These are phyloP conservation scores for Eimeria mitis DNA, from an alignment of 169 alveolate genomes.

Conservation along the genomic window DNA sequence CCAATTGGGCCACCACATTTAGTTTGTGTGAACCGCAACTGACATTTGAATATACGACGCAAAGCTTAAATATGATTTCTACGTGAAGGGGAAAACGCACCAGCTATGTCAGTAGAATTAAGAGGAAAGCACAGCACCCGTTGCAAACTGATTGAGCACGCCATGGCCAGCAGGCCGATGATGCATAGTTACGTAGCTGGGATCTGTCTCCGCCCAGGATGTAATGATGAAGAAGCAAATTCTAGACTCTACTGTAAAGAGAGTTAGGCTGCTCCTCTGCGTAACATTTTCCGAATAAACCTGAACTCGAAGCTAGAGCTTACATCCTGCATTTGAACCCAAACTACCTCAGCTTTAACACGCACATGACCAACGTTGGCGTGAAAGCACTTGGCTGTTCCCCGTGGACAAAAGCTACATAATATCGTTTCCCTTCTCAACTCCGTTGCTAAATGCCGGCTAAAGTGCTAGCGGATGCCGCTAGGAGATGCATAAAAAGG, in stretches of 20 bases:
- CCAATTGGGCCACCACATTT: not conserved
- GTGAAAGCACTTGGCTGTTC: not conserved
- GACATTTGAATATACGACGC: not conserved
- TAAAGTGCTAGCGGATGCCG: not conserved
- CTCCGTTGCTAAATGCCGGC: not conserved
- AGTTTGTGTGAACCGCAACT: not conserved
- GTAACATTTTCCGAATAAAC: not conserved
- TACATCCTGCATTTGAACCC: constrained; percentile 4
- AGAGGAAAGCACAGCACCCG: too few relatives aligned
- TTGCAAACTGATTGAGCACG: not conserved
- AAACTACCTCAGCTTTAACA: not conserved
- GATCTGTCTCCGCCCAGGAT: not conserved
- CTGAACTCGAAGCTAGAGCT: not conserved
- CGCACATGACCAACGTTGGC: not conserved
- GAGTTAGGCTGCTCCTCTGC: not conserved
- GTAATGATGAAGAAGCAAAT: not conserved
- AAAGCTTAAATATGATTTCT: too few relatives aligned
- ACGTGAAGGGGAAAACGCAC: too few relatives aligned
- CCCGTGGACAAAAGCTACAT: not conserved
- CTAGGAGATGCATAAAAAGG: not conserved
- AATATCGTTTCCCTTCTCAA: not conserved
- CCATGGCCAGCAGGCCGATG: not conserved
- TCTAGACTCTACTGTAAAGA: not conserved
- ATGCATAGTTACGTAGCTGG: not conserved
- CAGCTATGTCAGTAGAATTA: not conserved